Conservation (phyloP, 345 rosid species). For the Gossypium rotundifolium region DNA sequence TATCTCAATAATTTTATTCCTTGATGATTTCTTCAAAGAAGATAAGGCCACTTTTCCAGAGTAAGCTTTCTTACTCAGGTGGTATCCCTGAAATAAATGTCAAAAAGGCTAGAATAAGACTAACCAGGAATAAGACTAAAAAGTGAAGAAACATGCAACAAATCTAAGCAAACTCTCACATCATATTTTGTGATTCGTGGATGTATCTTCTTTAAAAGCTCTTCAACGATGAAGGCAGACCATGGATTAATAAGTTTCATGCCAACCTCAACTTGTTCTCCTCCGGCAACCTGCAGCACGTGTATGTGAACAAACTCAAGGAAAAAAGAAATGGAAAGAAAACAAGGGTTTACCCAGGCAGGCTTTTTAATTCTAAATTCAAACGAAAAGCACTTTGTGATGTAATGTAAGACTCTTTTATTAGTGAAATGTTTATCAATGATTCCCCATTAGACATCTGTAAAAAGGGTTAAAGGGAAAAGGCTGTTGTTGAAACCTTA, state of each 20-base stretch:
- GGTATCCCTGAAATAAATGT: constrained; percentile 63
- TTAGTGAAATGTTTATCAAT: not conserved
- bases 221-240: constrained; percentile 46
- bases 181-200: constrained; percentile 48
- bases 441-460: not conserved
- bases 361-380: not conserved
- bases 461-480: not conserved
- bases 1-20: constrained; percentile 72
- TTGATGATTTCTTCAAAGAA: constrained; percentile 51
- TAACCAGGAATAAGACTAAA: constrained; percentile 13
- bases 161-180: constrained; percentile 31
- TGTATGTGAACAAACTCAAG: not conserved
- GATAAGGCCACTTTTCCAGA: constrained; percentile 59
- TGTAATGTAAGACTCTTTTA: not conserved
- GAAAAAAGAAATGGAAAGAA: not conserved
- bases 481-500: not conserved
- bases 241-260: constrained; percentile 56
- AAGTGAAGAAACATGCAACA: not conserved
- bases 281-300: constrained; percentile 39
- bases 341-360: not conserved
- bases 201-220: constrained; percentile 45
- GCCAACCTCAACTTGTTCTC: constrained; percentile 14
- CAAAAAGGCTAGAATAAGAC: constrained; percentile 13
- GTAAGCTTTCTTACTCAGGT: constrained; percentile 51
- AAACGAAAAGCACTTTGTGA: not conserved